Evolutionary conservation across 305 asterid species (phyloP).

Genomic region (Stenogyne calaminthoides): DNA sequence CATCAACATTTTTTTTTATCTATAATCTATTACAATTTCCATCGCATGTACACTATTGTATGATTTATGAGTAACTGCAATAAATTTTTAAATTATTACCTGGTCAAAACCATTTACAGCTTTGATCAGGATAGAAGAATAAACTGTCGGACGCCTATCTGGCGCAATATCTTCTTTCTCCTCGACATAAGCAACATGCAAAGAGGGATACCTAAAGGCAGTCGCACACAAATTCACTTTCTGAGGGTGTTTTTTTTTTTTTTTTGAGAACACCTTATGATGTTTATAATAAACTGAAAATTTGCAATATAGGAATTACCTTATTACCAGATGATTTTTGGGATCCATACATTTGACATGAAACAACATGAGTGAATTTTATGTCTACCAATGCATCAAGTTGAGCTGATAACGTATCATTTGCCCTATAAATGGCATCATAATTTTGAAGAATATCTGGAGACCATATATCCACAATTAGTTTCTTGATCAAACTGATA

Average conservation of each 20-base stretch:
- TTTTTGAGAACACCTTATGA: not conserved
- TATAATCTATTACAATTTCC: not conserved
- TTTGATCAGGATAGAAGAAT: conserved; percentile 83
- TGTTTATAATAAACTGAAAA: not conserved
- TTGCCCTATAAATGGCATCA: conserved; percentile 68
- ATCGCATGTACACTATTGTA: not conserved
- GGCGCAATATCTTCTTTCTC: conserved; percentile 73
- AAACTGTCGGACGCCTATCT: conserved; percentile 51
- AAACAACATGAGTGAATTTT: conserved; percentile 88
- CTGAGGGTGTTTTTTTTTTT: not conserved
- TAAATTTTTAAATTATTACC: conserved; percentile 46
- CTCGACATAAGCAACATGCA: conserved; percentile 97
- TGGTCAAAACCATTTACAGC: conserved; percentile 93
- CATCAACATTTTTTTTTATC: not conserved
- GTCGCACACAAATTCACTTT: conserved; percentile 20
- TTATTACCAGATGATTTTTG: conserved; percentile 81
- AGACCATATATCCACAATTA: conserved; percentile 31
- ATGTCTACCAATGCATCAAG: conserved; percentile 93
- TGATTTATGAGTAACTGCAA: not conserved
- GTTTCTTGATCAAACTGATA: conserved; percentile 4
- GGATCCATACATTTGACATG: conserved; percentile 94
- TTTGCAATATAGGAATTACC: conserved; percentile 39
- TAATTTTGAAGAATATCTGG: conserved; percentile 88
- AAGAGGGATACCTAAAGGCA: conserved; percentile 72
- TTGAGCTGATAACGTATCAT: conserved; percentile 84